A percentile compares a stretch with the other conserved stretches of the same genome.
Evolutionary conservation across 2,329 filamentous ascomycete genomes (phyloP).

Genomic region (Xylaria sp.): DNA sequence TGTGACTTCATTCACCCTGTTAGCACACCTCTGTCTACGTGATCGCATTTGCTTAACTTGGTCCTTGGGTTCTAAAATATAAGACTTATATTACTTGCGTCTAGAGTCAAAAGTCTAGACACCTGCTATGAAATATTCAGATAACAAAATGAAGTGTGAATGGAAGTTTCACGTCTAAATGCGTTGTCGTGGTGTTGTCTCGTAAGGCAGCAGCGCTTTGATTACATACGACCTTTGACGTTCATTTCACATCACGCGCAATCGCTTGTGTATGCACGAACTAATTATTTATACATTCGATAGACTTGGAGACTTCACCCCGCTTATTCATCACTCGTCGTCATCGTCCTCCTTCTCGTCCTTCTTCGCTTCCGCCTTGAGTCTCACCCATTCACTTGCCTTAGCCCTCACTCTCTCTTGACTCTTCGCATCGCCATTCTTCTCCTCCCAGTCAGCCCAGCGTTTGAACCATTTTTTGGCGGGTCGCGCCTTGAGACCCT

Average conservation of each 20-base stretch:
- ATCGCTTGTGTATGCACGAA: slow-evolving; percentile 6
- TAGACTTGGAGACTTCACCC: slow-evolving; percentile 16
- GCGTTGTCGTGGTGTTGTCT: not conserved
- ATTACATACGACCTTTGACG: not conserved
- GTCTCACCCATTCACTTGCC: slow-evolving; percentile 76
- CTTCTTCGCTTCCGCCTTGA: slow-evolving; percentile 54
- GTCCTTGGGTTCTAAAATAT: not conserved
- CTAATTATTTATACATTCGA: slow-evolving; percentile 10
- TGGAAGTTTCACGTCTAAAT: not conserved
- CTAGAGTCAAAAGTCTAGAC: not conserved
- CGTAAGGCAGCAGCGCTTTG: not conserved
- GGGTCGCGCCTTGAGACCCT: slow-evolving; percentile 81
- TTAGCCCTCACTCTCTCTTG: slow-evolving; percentile 76
- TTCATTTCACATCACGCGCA: not conserved
- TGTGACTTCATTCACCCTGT: not conserved
- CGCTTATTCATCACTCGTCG: slow-evolving; percentile 42
- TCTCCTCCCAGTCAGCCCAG: slow-evolving; percentile 90
- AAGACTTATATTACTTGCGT: not conserved
- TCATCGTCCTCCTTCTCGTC: slow-evolving; percentile 52
- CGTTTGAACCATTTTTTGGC: slow-evolving; percentile 90
- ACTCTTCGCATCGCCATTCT: slow-evolving; percentile 74
- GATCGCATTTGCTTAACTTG: not conserved
- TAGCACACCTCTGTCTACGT: not conserved
- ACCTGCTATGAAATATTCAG: not conserved
- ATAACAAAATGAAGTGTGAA: not conserved